Evolutionary conservation across 2,329 filamentous ascomycete species (phyloP).

Genomic region (Talaromyces sp.): DNA sequence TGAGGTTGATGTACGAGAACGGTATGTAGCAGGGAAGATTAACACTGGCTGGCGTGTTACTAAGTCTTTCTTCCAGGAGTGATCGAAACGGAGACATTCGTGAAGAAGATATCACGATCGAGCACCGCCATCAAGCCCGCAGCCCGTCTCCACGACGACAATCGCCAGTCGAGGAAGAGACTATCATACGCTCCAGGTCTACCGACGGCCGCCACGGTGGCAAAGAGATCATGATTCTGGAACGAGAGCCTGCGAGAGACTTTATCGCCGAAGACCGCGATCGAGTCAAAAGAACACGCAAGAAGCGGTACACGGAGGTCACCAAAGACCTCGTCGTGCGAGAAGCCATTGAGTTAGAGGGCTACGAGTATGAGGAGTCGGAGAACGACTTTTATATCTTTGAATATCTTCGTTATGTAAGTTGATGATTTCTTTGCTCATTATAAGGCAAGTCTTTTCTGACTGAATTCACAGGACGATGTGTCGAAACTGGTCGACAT

Average conservation of each 20-base stretch:
- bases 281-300: conserved; percentile 32
- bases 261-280: conserved; percentile 39
- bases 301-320: conserved; percentile 91
- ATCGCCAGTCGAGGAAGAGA: conserved; percentile 13
- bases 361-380: conserved; percentile 88
- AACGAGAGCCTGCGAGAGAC: conserved; percentile 18
- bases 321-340: conserved; percentile 84
- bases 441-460: neutral
- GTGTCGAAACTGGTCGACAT: conserved; percentile 77
- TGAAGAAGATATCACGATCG: conserved; percentile 63
- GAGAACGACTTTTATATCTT: conserved; percentile 88
- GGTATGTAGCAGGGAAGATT: conserved; percentile 29
- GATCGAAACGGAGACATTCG: conserved; percentile 41
- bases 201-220: conserved; percentile 17
- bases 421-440: conserved; percentile 31
- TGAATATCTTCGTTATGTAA: conserved; percentile 80
- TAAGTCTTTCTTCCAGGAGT: conserved; percentile 17
- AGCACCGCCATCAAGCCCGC: conserved; percentile 34
- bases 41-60: neutral
- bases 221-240: conserved; percentile 1
- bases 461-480: conserved; percentile 59
- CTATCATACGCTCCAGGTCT: conserved; percentile 23
- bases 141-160: conserved; percentile 31
- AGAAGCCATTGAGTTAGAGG: conserved; percentile 77
- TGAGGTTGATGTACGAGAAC: conserved; percentile 52